Percentiles rank a stretch among this genome's conserved stretches.
phyloP scores from a whole-genome alignment of 192 early-diverging fungal species.

The Chytriomyces sp. region DNA sequence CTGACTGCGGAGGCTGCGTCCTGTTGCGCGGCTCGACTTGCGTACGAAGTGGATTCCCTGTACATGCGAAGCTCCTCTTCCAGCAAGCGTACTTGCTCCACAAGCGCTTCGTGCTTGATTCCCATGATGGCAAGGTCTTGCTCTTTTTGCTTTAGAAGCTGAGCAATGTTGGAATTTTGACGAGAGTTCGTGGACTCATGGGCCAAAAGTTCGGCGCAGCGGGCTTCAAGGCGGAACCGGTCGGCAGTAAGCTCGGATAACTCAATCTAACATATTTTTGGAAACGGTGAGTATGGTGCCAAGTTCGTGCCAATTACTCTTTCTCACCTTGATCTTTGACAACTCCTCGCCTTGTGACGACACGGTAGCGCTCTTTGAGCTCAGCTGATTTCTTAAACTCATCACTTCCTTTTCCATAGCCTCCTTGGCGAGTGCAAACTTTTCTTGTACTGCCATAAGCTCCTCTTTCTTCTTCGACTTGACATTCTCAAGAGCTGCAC shows the following conservation, averaged over 20 bases:
- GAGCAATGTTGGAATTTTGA: conserved; percentile 37
- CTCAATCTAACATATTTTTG: conserved; percentile 33
- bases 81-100: conserved; percentile 42
- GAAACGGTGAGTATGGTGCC: background rate
- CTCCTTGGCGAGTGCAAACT: conserved; percentile 45
- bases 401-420: conserved; percentile 50
- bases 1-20: too few species aligned
- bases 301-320: background rate
- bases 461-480: conserved; percentile 53
- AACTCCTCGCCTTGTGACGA: conserved; percentile 34
- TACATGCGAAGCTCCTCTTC: conserved; percentile 45
- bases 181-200: conserved; percentile 34
- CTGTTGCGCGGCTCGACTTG: too few species aligned
- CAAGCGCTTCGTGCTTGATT: conserved; percentile 39
- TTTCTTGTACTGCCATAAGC: conserved; percentile 52
- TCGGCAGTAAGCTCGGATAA: conserved; percentile 45
- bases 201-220: conserved; percentile 44
- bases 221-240: conserved; percentile 39
- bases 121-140: conserved; percentile 40
- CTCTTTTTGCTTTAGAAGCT: conserved; percentile 43
- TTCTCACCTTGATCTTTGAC: conserved; percentile 34
- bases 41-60: background rate
- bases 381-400: conserved; percentile 42
- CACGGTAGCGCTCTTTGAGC: conserved; percentile 31
- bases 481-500: conserved; percentile 27